Percentiles rank a stretch among this genome's conserved stretches.
Conservation (phyloP, 306 rosid genomes). For the Dicorynia guianensis region DNA sequence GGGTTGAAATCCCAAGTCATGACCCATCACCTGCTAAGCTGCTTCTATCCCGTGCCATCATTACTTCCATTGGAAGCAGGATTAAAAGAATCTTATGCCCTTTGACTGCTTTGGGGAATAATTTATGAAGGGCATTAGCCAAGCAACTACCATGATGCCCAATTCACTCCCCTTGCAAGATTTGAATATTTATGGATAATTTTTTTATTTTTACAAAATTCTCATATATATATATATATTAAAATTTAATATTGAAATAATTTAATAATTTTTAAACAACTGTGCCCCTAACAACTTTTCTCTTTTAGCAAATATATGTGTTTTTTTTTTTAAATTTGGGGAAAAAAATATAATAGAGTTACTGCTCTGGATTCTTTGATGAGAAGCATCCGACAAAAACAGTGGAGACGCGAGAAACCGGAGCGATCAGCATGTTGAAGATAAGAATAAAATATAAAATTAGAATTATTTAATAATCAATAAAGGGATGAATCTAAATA, state of each 20-base stretch:
- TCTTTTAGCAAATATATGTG: too few species aligned
- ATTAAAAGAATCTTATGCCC: conserved; percentile 53
- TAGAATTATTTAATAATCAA: conserved; percentile 7
- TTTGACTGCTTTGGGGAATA: conserved; percentile 63
- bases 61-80: conserved; percentile 57
- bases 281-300: too few species aligned
- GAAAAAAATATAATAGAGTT: background rate
- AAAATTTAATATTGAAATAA: too few species aligned
- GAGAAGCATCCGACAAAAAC: conserved; percentile 73
- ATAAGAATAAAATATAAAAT: conserved; percentile 41
- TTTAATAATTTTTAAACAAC: too few species aligned
- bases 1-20: conserved; percentile 47
- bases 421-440: conserved; percentile 61
- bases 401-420: conserved; percentile 65
- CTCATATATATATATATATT: too few species aligned
- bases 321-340: too few species aligned
- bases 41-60: conserved; percentile 60
- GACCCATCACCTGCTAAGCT: conserved; percentile 39
- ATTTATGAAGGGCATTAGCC: conserved; percentile 38
- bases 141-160: conserved; percentile 33
- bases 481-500: conserved; percentile 45
- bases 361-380: conserved; percentile 58
- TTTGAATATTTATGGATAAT: too few species aligned
- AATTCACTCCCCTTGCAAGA: conserved; percentile 6
- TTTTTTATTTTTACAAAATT: too few species aligned